Evolutionary conservation across 73 alveolate species (phyloP), one percentile per base, ranked within the genome.

Genomic region (Paramecium octaurelia): DNA sequence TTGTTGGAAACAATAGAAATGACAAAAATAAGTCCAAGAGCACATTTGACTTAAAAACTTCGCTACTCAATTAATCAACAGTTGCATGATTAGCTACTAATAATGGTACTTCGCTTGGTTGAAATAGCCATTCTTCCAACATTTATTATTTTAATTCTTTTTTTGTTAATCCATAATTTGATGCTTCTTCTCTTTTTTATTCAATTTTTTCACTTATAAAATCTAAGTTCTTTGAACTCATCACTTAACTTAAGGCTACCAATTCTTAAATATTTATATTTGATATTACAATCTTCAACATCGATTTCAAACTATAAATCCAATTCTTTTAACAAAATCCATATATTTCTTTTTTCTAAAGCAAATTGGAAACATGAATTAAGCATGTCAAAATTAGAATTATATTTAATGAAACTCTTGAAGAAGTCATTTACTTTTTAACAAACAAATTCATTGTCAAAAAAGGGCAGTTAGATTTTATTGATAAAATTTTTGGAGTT

Each of bases 51-150:
- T 80, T 80, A 80, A 80, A 80, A 43, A 46, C 57, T 23, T 80
- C 91, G 35, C 91, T 80, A 24, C 91, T 46, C 8, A 80, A 44
- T 80, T 80, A 48, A 44, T 80, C 91, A 23, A 80, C 43, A 3
- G 73, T 27, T 3, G 88, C 88, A 31, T 44, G 43, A 43, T 48
- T 21, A 46, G 76, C 91, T 18, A 43, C 46, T 48, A 80, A 27
- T 38, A 80, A 64, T 2, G 91, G 91, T 10, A 48, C 75, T 46
- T 80, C 91, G 44, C 91, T 31, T 80, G 91, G 91, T 20, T 34
- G 6, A 43, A 80, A 80, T 24, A 80, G 36, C 91, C 91, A 80
- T 31, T 80, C 91, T 48, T 80, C 91, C 9, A 80, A 31, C 91
- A 80, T 80, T 44, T 80, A 46, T 80, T 31, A 46, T 80, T 80